A percentile compares a stretch with the other conserved stretches of the same genome.
These are phyloP conservation scores for Apiotrichum porosum DNA, from an alignment of 1,284 basidiomycete species.

Conservation along the genomic window DNA sequence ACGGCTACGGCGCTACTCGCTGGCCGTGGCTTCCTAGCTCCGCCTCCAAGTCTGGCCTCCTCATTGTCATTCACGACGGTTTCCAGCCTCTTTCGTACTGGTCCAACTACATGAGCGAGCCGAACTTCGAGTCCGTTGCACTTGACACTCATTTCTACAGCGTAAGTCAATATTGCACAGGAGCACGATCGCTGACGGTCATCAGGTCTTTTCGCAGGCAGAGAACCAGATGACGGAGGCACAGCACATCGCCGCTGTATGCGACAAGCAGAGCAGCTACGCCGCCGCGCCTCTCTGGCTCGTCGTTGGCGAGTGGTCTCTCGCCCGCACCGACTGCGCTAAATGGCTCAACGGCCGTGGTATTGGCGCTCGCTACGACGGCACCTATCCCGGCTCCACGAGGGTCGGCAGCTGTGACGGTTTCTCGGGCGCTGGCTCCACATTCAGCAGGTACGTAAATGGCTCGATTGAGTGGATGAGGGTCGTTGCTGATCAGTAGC, in stretches of 20 bases:
- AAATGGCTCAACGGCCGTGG: constrained; percentile 69
- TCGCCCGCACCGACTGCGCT: constrained; percentile 77
- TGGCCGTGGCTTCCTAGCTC: constrained; percentile 58
- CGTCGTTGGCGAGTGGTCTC: constrained; percentile 74
- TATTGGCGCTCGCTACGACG: constrained; percentile 73
- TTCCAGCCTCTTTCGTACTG: constrained; percentile 74
- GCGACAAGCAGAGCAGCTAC: constrained; percentile 54
- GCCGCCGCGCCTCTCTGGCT: constrained; percentile 60
- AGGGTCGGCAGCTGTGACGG: constrained; percentile 67
- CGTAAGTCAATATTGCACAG: too few species aligned
- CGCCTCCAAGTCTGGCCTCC: constrained; percentile 29
- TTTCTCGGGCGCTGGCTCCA: constrained; percentile 63
- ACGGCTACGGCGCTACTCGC: constrained; percentile 61
- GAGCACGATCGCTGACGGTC: too few species aligned
- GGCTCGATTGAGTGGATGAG: too few species aligned
- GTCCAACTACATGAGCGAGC: constrained; percentile 61
- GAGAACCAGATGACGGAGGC: constrained; percentile 57
- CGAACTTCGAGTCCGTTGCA: constrained; percentile 60
- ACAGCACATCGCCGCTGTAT: constrained; percentile 62
- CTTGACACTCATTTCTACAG: constrained; percentile 81
- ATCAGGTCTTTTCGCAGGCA: constrained; percentile 66
- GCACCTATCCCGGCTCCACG: constrained; percentile 62
- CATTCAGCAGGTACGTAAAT: constrained; percentile 55
- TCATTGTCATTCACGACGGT: constrained; percentile 73
- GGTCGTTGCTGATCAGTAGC: constrained; percentile 24